phyloP scores from a whole-genome alignment of 768 basidiomycete species.

The Sporobolomyces phaffii region DNA sequence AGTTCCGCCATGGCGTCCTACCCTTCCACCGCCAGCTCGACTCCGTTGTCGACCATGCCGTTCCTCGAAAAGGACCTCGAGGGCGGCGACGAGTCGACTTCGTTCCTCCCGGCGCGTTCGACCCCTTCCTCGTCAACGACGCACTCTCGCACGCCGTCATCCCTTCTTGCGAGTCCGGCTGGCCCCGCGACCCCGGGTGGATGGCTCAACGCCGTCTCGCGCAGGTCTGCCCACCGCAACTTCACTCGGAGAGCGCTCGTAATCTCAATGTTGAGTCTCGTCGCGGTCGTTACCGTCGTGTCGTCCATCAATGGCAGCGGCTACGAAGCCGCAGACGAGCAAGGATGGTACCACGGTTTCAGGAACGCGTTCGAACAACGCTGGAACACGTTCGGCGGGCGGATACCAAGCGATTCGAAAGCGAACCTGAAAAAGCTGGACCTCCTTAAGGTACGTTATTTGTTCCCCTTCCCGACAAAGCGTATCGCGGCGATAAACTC shows the following conservation, averaged over 20 bases:
- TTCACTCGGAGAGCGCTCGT: neutral
- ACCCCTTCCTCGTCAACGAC: neutral
- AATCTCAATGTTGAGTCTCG: neutral
- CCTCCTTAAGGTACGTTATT: neutral
- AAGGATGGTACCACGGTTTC: neutral
- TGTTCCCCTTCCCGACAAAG: no score
- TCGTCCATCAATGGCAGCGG: neutral
- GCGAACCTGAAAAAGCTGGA: neutral
- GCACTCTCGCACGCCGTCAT: neutral
- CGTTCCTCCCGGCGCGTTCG: neutral
- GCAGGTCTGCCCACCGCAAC: constrained; percentile 1
- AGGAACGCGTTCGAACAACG: neutral
- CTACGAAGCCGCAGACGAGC: neutral
- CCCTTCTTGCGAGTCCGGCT: no score
- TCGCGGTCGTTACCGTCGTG: neutral
- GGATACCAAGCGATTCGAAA: neutral
- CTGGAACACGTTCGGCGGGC: neutral
- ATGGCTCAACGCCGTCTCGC: neutral
- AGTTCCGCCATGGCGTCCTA: neutral
- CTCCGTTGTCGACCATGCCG: neutral
- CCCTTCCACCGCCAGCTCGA: neutral
- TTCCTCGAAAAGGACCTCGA: neutral
- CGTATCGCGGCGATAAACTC: no score
- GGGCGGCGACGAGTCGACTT: neutral
- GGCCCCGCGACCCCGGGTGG: no score